A percentile compares a stretch with the other conserved stretches of the same genome.
Conservation (phyloP, 2,329 filamentous ascomycete genomes). For the Moelleriella libera region DNA sequence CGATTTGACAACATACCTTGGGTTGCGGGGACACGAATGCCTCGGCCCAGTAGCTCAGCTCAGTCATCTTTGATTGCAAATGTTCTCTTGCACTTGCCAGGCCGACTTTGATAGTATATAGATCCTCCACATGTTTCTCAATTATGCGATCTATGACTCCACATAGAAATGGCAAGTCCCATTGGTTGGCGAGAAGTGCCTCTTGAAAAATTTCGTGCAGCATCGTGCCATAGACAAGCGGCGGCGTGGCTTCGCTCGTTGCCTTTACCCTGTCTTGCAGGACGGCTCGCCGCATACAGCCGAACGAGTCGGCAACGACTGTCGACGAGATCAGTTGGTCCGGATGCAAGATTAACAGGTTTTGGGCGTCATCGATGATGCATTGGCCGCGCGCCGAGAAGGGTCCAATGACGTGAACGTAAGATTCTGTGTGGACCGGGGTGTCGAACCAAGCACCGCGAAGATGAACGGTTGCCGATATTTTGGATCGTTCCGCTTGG, state of each 20-base stretch:
- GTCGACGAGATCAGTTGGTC: conserved; percentile 93
- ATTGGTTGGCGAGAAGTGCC: conserved; percentile 68
- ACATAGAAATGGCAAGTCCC: conserved; percentile 56
- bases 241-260: conserved; percentile 62
- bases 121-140: conserved; percentile 69
- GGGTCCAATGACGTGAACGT: conserved; percentile 73
- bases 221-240: conserved; percentile 84
- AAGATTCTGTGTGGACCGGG: conserved; percentile 57
- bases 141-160: conserved; percentile 54
- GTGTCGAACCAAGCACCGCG: conserved; percentile 82
- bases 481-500: conserved; percentile 58
- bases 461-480: conserved; percentile 55
- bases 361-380: conserved; percentile 66
- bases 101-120: conserved; percentile 75
- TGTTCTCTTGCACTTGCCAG: conserved; percentile 62
- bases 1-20: conserved; percentile 30
- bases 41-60: conserved; percentile 71
- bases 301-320: conserved; percentile 91
- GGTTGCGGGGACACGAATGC: conserved; percentile 63
- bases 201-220: conserved; percentile 94
- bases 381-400: conserved; percentile 61
- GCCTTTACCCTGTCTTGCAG: conserved; percentile 92
- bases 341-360: conserved; percentile 83
- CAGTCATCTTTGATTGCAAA: conserved; percentile 68
- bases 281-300: conserved; percentile 78